A percentile compares a stretch with the other conserved stretches of the same genome.
Evolutionary conservation across 106 monocot species (phyloP).

Genomic region (Dendrobium nobile): DNA sequence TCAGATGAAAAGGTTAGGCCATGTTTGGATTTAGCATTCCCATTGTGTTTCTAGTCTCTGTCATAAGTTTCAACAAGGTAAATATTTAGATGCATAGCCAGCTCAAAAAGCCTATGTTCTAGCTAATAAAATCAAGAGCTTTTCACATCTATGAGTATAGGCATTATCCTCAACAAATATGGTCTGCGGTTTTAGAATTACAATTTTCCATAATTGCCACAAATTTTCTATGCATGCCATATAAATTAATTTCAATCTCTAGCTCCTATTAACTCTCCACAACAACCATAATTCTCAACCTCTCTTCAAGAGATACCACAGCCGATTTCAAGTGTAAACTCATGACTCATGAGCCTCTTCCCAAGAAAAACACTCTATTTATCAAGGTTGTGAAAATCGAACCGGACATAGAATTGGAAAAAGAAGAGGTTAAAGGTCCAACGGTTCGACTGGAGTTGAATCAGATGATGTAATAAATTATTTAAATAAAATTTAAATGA

Average conservation of each 20-base stretch:
- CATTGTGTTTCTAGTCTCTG: not conserved
- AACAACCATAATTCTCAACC: not conserved
- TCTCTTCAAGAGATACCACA: not conserved
- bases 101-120: not conserved
- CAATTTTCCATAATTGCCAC: not conserved
- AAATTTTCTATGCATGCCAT: not conserved
- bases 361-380: not conserved
- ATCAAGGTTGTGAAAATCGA: too few species aligned
- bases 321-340: not conserved
- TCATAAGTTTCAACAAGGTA: not conserved
- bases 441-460: too few species aligned
- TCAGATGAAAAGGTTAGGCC: too few species aligned
- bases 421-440: too few species aligned
- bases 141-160: not conserved
- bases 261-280: not conserved
- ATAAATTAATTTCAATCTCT: not conserved
- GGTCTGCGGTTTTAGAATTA: not conserved
- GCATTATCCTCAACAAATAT: not conserved
- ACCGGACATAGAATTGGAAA: too few species aligned
- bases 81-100: not conserved
- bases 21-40: too few species aligned
- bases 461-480: too few species aligned
- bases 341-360: not conserved
- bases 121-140: not conserved
- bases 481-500: too few species aligned